These are phyloP conservation scores for Candida piceae DNA, from an alignment of 805 yeast genomes.

Conservation along the genomic window DNA sequence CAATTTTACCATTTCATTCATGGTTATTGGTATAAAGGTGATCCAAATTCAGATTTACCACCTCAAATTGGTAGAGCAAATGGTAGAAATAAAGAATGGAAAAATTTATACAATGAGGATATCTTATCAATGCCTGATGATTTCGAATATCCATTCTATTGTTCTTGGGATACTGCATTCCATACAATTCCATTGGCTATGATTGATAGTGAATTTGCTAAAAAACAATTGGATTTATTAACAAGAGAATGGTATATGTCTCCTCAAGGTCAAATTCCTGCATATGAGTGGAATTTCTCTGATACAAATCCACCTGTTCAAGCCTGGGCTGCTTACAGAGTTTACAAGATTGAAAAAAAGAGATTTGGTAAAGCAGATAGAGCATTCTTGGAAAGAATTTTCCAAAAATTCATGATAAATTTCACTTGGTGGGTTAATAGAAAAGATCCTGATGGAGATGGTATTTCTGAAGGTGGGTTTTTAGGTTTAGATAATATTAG, in stretches of 20 bases:
- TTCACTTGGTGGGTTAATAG: constrained; percentile 98
- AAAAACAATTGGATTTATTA: constrained; percentile 76
- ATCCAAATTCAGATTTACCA: constrained; percentile 65
- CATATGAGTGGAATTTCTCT: constrained; percentile 92
- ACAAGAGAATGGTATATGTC: constrained; percentile 97
- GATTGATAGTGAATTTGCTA: constrained; percentile 91
- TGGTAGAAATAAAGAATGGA: constrained; percentile 88
- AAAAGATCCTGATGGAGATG: constrained; percentile 80
- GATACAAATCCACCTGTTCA: constrained; percentile 98
- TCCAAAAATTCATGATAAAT: constrained; percentile 82
- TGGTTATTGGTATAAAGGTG: constrained; percentile 84
- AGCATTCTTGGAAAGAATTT: constrained; percentile 83
- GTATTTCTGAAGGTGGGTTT: constrained; percentile 92
- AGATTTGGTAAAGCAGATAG: constrained; percentile 78
- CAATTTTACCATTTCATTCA: constrained; percentile 86
- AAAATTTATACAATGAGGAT: constrained; percentile 82
- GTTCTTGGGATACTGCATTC: constrained; percentile 96
- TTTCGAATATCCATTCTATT: constrained; percentile 95
- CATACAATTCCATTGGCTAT: constrained; percentile 90
- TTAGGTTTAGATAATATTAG: constrained; percentile 92
- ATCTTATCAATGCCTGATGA: constrained; percentile 87
- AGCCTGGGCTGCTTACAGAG: constrained; percentile 91
- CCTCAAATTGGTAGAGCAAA: constrained; percentile 79
- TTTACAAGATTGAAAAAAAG: constrained; percentile 80
- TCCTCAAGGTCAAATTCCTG: constrained; percentile 96